Conservation (phyloP, 2,329 filamentous ascomycete genomes). For the Eutypa lata region DNA sequence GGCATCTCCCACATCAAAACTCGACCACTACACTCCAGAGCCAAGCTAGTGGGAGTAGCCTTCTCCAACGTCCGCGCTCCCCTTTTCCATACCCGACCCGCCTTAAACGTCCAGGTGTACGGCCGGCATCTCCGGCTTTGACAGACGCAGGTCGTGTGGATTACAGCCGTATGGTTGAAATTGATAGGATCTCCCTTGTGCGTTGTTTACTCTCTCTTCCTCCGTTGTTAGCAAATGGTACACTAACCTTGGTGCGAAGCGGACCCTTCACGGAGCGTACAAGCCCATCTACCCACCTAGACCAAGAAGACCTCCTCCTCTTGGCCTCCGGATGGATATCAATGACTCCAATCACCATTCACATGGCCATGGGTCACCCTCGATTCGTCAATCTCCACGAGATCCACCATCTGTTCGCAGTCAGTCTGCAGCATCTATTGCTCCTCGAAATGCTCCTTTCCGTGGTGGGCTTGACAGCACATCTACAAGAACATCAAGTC, state of each 20-base stretch:
- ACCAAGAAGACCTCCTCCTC: constrained; percentile 34
- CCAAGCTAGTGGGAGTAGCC: constrained; percentile 35
- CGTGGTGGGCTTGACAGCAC: constrained; percentile 31
- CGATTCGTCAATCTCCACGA: constrained; percentile 16
- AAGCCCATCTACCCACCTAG: constrained; percentile 34
- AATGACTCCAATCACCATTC: constrained; percentile 41
- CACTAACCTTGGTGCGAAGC: constrained; percentile 28
- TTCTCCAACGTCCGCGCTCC: constrained; percentile 52
- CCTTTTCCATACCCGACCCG: constrained; percentile 58
- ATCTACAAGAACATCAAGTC: constrained; percentile 43
- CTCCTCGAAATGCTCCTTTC: constrained; percentile 26
- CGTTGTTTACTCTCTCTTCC: constrained; percentile 17
- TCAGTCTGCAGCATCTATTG: constrained; percentile 34
- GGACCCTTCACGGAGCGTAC: constrained; percentile 41
- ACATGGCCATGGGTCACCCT: constrained; percentile 20
- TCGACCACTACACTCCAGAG: constrained; percentile 48
- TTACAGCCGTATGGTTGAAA: constrained; percentile 48
- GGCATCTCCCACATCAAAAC: constrained; percentile 42
- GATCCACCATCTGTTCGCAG: constrained; percentile 22
- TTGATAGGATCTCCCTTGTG: constrained; percentile 46
- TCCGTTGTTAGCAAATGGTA: not conserved
- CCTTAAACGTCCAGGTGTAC: constrained; percentile 50
- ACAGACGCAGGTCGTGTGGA: constrained; percentile 46
- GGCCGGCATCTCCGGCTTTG: constrained; percentile 47
- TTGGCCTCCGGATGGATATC: constrained; percentile 36